phyloP scores from a whole-genome alignment of 148 eudicot genomes.

The Rhododendron vialii region DNA sequence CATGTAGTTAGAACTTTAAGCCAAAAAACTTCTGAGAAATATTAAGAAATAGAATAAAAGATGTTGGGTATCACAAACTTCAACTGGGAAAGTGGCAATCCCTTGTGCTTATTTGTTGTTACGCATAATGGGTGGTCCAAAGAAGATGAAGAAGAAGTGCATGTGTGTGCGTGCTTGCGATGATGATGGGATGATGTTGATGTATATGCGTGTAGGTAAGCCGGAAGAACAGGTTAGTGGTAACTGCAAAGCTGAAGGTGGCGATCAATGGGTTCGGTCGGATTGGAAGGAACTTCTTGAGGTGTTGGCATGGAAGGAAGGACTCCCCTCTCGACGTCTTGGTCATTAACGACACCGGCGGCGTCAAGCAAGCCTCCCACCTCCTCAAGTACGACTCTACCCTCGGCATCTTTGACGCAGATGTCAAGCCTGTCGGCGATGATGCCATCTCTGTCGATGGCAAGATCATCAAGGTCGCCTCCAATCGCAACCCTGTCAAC shows the following conservation, averaged over 20 bases:
- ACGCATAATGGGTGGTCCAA: background rate
- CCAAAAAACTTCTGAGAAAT: background rate
- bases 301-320: conserved; percentile 98
- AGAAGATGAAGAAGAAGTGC: background rate
- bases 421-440: conserved; percentile 76
- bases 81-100: background rate
- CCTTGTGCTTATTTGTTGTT: background rate
- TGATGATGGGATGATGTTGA: background rate
- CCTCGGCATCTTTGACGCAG: conserved; percentile 92
- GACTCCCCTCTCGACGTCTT: conserved; percentile 88
- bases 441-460: conserved; percentile 90
- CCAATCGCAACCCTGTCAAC: conserved; percentile 74
- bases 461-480: conserved; percentile 82
- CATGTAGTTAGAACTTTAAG: background rate
- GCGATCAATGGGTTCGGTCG: conserved; percentile 98
- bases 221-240: conserved; percentile 40
- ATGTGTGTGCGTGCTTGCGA: background rate
- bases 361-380: conserved; percentile 97
- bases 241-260: conserved; percentile 87
- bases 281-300: conserved; percentile 94
- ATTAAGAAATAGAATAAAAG: background rate
- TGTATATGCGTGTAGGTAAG: conserved; percentile 33
- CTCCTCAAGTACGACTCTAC: conserved; percentile 97
- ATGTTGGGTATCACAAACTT: background rate
- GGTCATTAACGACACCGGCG: conserved; percentile 93